Conservation (phyloP, 2,329 filamentous ascomycete species). For the Fusarium humuli region DNA sequence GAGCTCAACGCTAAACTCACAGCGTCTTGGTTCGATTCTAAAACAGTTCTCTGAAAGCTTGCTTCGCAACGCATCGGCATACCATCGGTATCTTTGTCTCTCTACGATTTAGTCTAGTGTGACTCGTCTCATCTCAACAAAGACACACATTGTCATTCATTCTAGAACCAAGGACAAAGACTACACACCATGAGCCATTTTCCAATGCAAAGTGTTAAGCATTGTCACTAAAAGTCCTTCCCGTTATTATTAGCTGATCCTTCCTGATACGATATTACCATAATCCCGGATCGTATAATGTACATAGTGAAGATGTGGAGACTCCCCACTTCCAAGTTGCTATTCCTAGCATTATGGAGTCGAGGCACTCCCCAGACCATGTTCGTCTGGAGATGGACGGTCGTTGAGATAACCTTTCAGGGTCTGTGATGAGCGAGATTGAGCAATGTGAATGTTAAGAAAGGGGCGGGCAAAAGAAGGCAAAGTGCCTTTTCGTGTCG, state of each 20-base stretch:
- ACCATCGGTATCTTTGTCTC: not conserved
- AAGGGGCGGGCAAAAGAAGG: constrained; percentile 11
- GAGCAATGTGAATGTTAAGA: constrained; percentile 5
- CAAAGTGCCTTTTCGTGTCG: not conserved
- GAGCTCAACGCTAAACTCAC: not conserved
- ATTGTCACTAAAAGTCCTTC: not conserved
- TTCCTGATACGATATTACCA: not conserved
- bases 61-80: constrained; percentile 4
- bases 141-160: not conserved
- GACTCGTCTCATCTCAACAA: constrained; percentile 15
- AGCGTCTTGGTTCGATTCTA: not conserved
- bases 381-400: constrained; percentile 14
- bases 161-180: constrained; percentile 5
- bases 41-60: not conserved
- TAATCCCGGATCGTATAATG: not conserved
- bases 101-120: not conserved
- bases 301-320: constrained; percentile 12
- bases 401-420: constrained; percentile 26
- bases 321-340: constrained; percentile 21
- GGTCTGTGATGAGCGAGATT: constrained; percentile 31
- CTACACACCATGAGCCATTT: not conserved
- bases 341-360: constrained; percentile 24
- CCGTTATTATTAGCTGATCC: not conserved
- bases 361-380: not conserved
- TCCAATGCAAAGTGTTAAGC: not conserved